A percentile compares a stretch with the other conserved stretches of the same genome.
Evolutionary conservation across 345 rosid genomes (phyloP).

Genomic region (Arabis alpina): DNA sequence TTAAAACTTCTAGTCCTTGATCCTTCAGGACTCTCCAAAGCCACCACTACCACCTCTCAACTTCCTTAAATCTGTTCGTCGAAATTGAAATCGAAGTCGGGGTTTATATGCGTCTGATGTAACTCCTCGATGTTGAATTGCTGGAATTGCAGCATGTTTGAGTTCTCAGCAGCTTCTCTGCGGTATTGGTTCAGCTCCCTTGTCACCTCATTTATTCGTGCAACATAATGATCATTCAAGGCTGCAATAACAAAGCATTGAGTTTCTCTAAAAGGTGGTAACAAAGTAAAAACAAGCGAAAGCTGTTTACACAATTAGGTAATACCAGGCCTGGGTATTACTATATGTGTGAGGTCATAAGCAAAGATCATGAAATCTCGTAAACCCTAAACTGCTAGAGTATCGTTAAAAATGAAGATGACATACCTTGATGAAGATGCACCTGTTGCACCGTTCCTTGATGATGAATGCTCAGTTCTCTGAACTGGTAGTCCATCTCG

Average conservation of each 20-base stretch:
- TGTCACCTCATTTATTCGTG: too few species aligned
- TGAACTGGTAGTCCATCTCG: neutral
- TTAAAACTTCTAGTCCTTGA: neutral
- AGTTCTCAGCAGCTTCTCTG: neutral
- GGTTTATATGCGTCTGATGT: neutral
- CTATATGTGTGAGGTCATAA: slow-evolving; percentile 13
- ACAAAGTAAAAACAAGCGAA: too few species aligned
- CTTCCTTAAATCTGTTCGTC: neutral
- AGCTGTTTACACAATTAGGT: neutral
- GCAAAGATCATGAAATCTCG: neutral
- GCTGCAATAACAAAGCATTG: slow-evolving; percentile 45
- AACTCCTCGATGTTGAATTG: neutral
- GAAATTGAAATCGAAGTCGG: neutral
- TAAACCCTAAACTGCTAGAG: too few species aligned
- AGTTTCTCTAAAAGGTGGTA: too few species aligned
- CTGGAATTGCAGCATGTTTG: neutral
- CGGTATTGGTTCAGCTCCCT: slow-evolving; percentile 6
- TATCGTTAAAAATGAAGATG: neutral
- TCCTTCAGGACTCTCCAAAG: neutral
- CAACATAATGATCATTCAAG: slow-evolving; percentile 46
- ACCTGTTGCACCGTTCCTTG: slow-evolving; percentile 68
- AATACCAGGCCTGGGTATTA: neutral
- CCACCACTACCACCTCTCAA: neutral
- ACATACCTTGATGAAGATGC: slow-evolving; percentile 56
- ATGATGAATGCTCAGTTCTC: slow-evolving; percentile 52